Evolutionary conservation across 2,329 filamentous ascomycete genomes (phyloP).

Genomic region (Fonsecaea pedrosoi): DNA sequence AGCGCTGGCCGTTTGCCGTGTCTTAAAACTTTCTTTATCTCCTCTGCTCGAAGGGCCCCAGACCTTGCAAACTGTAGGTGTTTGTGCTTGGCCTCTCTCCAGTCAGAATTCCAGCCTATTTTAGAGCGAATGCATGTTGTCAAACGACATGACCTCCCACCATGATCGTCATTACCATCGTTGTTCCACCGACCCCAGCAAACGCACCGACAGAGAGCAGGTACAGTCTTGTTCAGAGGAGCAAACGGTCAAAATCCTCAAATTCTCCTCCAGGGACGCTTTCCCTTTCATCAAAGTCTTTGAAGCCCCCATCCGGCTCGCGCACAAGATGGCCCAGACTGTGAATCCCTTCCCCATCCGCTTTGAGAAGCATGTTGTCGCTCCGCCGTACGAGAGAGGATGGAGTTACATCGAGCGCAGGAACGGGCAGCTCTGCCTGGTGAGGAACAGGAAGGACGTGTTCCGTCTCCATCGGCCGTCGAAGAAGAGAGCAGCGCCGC

Average conservation of each 20-base stretch:
- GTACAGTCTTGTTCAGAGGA: neutral
- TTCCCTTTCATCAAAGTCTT: slow-evolving; percentile 5
- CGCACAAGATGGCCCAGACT: neutral
- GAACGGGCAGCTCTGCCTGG: slow-evolving; percentile 4
- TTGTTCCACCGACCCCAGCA: slow-evolving; percentile 20
- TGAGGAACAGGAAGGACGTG: slow-evolving; percentile 14
- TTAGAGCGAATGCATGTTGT: neutral
- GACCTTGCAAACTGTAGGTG: slow-evolving; percentile 2
- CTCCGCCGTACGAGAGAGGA: slow-evolving; percentile 9
- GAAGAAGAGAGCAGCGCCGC: slow-evolving; percentile 4
- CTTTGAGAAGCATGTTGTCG: slow-evolving; percentile 1
- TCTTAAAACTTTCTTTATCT: slow-evolving; percentile 10
- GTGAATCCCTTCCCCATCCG: slow-evolving; percentile 1
- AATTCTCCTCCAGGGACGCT: slow-evolving; percentile 8
- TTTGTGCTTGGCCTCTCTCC: neutral
- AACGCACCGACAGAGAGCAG: slow-evolving; percentile 15
- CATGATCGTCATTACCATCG: slow-evolving; percentile 16
- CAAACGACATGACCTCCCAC: slow-evolving; percentile 10
- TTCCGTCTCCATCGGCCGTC: neutral
- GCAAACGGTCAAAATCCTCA: slow-evolving; percentile 17
- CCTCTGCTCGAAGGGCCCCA: neutral
- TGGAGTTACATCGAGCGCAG: slow-evolving; percentile 11
- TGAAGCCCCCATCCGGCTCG: slow-evolving; percentile 2
- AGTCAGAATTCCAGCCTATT: neutral
- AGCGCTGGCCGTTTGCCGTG: slow-evolving; percentile 5